Evolutionary conservation across 2,329 filamentous ascomycete species (phyloP), one percentile per base, ranked within the genome.

Genomic region (Colletotrichum sojae): DNA sequence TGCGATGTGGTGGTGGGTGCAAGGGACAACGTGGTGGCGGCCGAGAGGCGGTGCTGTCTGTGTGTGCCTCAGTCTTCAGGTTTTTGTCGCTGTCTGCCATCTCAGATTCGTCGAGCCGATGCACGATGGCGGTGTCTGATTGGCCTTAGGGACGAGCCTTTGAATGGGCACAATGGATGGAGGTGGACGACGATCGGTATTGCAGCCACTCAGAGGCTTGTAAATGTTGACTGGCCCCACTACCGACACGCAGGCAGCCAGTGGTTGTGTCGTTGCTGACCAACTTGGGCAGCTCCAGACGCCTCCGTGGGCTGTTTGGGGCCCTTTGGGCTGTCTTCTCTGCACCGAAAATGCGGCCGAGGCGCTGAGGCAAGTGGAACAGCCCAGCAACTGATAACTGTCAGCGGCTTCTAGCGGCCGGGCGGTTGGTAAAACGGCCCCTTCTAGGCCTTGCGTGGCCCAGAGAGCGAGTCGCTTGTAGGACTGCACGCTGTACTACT

Each of bases 21-120:
- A 64, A 58, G 64, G 46, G 53, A 67, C 36, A 57, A 57, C 58
- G 52, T 67, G 48, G 53, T 68, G 59, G 27, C 61, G 60, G 48
- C 27, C 39, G 18, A 40, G 15, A 8, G n/a, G 31, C 31, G 31
- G 31, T 36, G 31, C 31, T 31, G 27, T 36, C 31, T 12, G 31
- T 36, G 31, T 36, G 31, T 54, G 61, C 61, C 61, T 55, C 25
- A 64, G 0, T 2, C 5, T 0, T 25, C 40, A 59, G 61, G 65
- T 20, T 36, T 36, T 36, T 36, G 31, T 36, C 31, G 31, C 31
- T 36, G 31, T 2, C 6, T 16, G 18, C 16, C 25, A 31, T 40
- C 53, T 58, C 64, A 48, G 16, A 40, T 53, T 46, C n/a, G 64
- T 56, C 46, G 59, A 52, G 39, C 53, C 40, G 12, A 27, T 52